These are phyloP conservation scores for Arabidopsis hybrid DNA, from an alignment of 441 rosid genomes.

Conservation along the genomic window DNA sequence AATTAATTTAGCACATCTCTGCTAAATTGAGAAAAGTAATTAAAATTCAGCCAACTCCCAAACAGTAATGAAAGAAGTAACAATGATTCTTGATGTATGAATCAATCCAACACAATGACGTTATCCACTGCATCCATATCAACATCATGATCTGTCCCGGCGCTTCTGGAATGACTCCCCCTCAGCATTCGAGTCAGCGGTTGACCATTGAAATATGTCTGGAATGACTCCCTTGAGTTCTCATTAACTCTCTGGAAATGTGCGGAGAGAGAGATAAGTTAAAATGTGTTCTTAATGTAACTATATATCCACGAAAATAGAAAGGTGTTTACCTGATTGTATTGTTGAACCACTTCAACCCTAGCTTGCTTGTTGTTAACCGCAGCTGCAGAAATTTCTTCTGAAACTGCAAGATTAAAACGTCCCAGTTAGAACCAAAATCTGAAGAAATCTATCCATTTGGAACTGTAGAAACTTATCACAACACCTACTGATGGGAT, in stretches of 20 bases:
- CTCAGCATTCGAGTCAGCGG: neutral
- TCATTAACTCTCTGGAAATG: neutral
- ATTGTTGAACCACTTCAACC: neutral
- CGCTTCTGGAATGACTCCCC: too few relatives aligned
- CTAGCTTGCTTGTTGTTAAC: neutral
- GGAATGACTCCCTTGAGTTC: neutral
- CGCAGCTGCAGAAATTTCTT: neutral
- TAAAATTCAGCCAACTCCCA: neutral
- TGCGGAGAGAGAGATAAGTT: neutral
- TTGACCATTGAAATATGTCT: neutral
- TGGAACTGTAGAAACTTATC: neutral
- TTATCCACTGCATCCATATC: neutral
- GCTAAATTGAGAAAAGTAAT: neutral
- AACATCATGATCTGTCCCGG: too few relatives aligned
- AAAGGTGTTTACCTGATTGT: neutral
- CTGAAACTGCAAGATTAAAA: neutral
- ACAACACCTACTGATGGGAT: constrained; percentile 50
- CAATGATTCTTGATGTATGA: neutral
- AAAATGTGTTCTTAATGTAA: neutral
- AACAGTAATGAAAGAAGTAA: neutral
- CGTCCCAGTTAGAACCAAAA: neutral
- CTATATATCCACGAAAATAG: neutral
- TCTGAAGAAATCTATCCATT: neutral
- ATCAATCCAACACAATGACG: constrained; percentile 7
- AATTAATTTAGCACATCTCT: neutral